Conservation (phyloP, 352 stramenopile genomes). For the Phytophthora syringae region DNA sequence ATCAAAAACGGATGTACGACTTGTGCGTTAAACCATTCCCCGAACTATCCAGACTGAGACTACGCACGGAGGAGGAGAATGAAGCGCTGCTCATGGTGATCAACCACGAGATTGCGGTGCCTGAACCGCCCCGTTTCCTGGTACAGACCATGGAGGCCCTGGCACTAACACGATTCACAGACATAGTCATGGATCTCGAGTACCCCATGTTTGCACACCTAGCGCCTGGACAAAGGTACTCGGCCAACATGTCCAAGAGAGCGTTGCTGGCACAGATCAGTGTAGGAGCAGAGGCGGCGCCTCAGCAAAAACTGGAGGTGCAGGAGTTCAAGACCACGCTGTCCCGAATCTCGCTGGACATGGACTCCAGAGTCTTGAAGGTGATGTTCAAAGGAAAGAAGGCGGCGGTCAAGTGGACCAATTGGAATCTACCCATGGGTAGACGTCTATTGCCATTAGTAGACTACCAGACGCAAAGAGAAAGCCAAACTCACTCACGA, state of each 20-base stretch:
- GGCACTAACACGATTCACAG: neutral
- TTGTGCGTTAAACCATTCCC: neutral
- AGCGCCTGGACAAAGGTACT: neutral
- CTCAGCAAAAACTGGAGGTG: neutral
- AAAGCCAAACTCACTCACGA: neutral
- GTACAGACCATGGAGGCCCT: neutral
- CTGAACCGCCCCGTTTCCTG: neutral
- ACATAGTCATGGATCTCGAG: neutral
- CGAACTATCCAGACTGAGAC: neutral
- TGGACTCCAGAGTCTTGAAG: neutral
- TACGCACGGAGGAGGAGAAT: neutral
- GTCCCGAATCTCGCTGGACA: neutral
- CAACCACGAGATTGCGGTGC: neutral
- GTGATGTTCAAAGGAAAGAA: neutral
- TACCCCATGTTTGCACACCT: neutral
- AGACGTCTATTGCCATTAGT: neutral
- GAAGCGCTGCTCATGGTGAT: neutral
- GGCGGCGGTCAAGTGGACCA: neutral
- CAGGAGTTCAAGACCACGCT: neutral
- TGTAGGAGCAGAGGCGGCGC: neutral
- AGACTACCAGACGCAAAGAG: conserved; percentile 3
- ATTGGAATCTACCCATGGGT: neutral
- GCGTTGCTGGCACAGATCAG: neutral
- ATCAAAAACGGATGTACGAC: neutral
- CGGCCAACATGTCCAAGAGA: neutral